These are phyloP conservation scores for Fusarium concolor DNA, from an alignment of 2,329 filamentous ascomycete species.

Conservation along the genomic window DNA sequence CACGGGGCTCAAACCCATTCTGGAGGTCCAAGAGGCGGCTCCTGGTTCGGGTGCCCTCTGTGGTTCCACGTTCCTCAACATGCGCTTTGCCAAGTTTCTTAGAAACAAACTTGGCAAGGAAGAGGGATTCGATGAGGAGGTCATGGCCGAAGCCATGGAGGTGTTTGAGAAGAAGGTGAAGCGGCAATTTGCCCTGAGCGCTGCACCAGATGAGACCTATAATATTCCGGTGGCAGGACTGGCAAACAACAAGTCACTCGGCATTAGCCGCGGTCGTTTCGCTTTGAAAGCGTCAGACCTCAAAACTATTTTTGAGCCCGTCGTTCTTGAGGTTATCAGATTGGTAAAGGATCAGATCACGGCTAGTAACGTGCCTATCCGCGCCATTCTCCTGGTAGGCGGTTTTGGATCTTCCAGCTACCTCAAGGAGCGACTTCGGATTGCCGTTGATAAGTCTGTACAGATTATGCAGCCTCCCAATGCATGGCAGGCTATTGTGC, in stretches of 20 bases:
- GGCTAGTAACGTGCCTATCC: conserved; percentile 52
- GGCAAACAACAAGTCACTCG: conserved; percentile 53
- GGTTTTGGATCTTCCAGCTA: conserved; percentile 61
- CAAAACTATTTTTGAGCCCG: conserved; percentile 58
- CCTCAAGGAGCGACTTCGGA: conserved; percentile 55
- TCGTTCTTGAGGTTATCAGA: conserved; percentile 57
- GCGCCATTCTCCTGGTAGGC: conserved; percentile 58
- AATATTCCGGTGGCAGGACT: conserved; percentile 56
- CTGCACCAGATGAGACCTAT: conserved; percentile 50
- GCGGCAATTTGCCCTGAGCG: conserved; percentile 50
- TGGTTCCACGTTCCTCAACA: conserved; percentile 60
- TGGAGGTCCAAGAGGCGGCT: conserved; percentile 59
- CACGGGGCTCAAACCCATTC: conserved; percentile 54
- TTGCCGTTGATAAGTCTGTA: conserved; percentile 50
- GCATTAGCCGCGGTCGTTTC: conserved; percentile 53
- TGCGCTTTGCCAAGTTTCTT: conserved; percentile 57
- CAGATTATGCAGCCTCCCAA: conserved; percentile 60
- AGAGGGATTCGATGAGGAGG: conserved; percentile 55
- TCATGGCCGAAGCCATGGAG: conserved; percentile 54
- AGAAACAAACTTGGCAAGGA: conserved; percentile 54
- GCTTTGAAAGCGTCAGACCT: conserved; percentile 54
- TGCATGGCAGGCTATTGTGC: conserved; percentile 61
- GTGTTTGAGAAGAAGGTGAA: conserved; percentile 58
- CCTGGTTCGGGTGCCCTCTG: conserved; percentile 60
- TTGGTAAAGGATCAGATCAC: conserved; percentile 58